phyloP scores from a whole-genome alignment of 208 protist species.

The Acanthamoeba culbertsoni region DNA sequence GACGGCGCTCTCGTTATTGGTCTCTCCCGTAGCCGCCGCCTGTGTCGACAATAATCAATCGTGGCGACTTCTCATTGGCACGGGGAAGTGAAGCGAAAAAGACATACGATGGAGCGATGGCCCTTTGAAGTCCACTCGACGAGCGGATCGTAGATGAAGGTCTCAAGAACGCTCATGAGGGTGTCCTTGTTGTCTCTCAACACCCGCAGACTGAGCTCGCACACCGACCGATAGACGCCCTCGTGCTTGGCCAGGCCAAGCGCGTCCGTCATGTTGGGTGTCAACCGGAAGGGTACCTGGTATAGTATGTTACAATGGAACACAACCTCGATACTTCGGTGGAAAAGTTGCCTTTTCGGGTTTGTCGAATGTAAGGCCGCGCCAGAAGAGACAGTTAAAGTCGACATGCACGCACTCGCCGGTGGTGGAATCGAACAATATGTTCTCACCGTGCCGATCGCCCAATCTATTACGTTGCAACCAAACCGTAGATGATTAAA shows the following conservation, averaged over 20 bases:
- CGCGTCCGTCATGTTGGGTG: slow-evolving; percentile 93
- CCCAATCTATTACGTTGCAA: too few species aligned
- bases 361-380: not conserved
- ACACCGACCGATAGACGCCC: slow-evolving; percentile 89
- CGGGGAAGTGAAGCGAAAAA: not conserved
- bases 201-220: slow-evolving; percentile 88
- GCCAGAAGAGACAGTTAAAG: slow-evolving; percentile 79
- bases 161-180: slow-evolving; percentile 74
- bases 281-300: slow-evolving; percentile 97
- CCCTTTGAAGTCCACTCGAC: slow-evolving; percentile 64
- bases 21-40: not conserved
- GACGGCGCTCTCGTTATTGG: slow-evolving; percentile 59
- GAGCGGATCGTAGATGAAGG: slow-evolving; percentile 88
- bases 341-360: not conserved
- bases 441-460: slow-evolving; percentile 95
- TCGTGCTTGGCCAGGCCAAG: slow-evolving; percentile 91
- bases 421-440: slow-evolving; percentile 90
- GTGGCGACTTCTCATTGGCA: not conserved
- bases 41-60: not conserved
- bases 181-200: slow-evolving; percentile 80
- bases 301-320: slow-evolving; percentile 89
- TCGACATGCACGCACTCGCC: slow-evolving; percentile 96
- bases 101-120: not conserved
- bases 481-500: too few species aligned
- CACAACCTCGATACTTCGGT: not conserved